A percentile compares a stretch with the other conserved stretches of the same genome.
These are phyloP conservation scores for Globisporangium lucens DNA, from an alignment of 352 stramenopile species.

Conservation along the genomic window DNA sequence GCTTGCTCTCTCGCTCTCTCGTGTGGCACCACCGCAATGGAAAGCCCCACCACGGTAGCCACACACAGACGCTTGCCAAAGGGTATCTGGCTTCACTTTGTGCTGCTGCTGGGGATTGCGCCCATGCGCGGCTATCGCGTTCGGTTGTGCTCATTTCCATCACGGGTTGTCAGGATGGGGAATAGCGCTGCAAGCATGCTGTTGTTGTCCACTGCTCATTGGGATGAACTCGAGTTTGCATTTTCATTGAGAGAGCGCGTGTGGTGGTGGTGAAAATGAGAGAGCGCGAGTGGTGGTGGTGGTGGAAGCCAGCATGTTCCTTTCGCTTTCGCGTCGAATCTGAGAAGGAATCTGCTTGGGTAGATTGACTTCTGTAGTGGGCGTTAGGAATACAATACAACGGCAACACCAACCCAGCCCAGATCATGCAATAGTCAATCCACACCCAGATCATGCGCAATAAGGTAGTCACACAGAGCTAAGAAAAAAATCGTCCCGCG, in stretches of 20 bases:
- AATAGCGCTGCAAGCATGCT: not conserved
- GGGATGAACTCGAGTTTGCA: not conserved
- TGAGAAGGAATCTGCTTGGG: not conserved
- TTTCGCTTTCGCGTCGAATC: not conserved
- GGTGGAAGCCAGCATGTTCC: too few species aligned
- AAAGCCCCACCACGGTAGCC: not conserved
- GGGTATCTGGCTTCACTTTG: not conserved
- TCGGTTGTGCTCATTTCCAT: not conserved
- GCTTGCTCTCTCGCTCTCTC: not conserved
- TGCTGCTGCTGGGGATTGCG: not conserved
- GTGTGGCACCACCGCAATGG: not conserved
- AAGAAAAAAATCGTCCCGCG: too few species aligned
- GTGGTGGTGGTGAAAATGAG: too few species aligned
- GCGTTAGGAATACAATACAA: too few species aligned
- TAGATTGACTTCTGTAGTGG: not conserved
- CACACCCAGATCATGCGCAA: too few species aligned
- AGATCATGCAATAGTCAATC: too few species aligned
- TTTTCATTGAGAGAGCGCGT: not conserved
- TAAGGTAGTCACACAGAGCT: too few species aligned
- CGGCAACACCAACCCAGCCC: too few species aligned
- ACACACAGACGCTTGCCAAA: too few species aligned
- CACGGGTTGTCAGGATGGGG: not conserved
- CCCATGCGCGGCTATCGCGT: not conserved
- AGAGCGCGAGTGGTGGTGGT: too few species aligned
- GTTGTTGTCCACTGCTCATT: not conserved